Conservation (phyloP, 2,329 filamentous ascomycete species). For the Sporothrix mexicana region DNA sequence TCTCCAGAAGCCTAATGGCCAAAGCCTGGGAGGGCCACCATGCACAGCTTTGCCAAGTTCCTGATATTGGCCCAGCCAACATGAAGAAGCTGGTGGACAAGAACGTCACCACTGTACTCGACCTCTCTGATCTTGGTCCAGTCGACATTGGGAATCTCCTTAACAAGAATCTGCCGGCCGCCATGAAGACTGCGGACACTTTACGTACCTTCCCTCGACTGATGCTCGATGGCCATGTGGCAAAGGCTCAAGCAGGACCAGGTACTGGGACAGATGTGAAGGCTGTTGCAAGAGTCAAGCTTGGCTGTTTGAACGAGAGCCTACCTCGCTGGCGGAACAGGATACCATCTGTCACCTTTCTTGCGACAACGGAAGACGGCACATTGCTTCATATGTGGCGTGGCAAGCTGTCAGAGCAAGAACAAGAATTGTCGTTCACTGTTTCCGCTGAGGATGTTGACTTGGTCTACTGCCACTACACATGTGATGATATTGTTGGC, state of each 20-base stretch:
- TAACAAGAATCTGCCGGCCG: conserved; percentile 82
- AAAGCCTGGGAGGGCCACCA: conserved; percentile 81
- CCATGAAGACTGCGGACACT: conserved; percentile 68
- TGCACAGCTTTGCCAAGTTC: conserved; percentile 81
- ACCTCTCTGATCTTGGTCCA: conserved; percentile 70
- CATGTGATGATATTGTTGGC: conserved; percentile 84
- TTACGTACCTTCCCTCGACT: conserved; percentile 72
- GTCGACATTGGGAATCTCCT: conserved; percentile 77
- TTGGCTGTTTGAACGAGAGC: conserved; percentile 73
- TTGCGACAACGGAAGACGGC: conserved; percentile 74
- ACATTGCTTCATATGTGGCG: conserved; percentile 71
- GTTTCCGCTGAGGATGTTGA: conserved; percentile 60
- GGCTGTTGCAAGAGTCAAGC: conserved; percentile 56
- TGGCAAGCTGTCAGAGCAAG: conserved; percentile 64
- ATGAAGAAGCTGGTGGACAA: conserved; percentile 74
- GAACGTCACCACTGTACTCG: conserved; percentile 73
- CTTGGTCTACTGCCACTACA: conserved; percentile 71
- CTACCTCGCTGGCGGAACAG: conserved; percentile 68
- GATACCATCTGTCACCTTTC: conserved; percentile 72
- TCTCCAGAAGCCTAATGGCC: conserved; percentile 77
- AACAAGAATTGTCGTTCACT: conserved; percentile 62
- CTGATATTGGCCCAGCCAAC: conserved; percentile 75
- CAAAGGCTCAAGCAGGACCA: conserved; percentile 31
- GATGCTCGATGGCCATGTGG: conserved; percentile 46
- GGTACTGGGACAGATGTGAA: conserved; percentile 44